A percentile compares a stretch with the other conserved stretches of the same genome.
phyloP scores from a whole-genome alignment of 202 grass and related monocot genomes.

The Panicum virgatum region DNA sequence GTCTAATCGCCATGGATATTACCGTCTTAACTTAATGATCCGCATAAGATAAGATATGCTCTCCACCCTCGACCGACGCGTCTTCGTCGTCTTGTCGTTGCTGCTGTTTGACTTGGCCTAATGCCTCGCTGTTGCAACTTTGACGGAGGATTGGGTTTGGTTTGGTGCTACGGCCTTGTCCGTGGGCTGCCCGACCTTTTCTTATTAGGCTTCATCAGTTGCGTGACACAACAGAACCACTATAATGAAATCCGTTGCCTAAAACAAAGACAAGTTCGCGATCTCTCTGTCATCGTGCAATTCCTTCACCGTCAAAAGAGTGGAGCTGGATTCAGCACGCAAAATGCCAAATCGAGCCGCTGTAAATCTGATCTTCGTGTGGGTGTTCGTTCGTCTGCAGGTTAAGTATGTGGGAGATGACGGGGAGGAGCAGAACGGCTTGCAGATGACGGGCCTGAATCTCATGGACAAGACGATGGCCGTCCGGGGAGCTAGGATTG shows the following conservation, averaged over 20 bases:
- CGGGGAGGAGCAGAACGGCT: constrained; percentile 63
- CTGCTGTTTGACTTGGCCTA: constrained; percentile 2
- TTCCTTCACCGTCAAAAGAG: background rate
- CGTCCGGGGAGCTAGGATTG: constrained; percentile 68
- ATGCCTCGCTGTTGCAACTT: background rate
- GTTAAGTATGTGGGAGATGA: constrained; percentile 79
- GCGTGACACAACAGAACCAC: background rate
- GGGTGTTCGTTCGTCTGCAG: constrained; percentile 44
- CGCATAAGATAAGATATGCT: constrained; percentile 6
- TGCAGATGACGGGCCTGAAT: constrained; percentile 85
- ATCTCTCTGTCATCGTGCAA: background rate
- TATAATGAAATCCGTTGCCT: background rate
- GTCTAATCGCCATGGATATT: background rate
- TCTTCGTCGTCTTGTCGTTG: background rate
- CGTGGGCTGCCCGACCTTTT: constrained; percentile 2
- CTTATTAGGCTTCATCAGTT: background rate
- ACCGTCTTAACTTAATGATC: background rate
- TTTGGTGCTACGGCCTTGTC: background rate
- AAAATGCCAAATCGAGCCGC: background rate
- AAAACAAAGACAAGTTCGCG: background rate
- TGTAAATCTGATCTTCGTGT: background rate
- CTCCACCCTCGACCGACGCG: background rate
- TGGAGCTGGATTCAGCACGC: background rate
- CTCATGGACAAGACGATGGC: constrained; percentile 89
- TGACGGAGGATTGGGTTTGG: constrained; percentile 16